Evolutionary conservation across 2,329 filamentous ascomycete genomes (phyloP), one percentile per base, ranked within the genome.

Genomic region (Aspergillus sergii): DNA sequence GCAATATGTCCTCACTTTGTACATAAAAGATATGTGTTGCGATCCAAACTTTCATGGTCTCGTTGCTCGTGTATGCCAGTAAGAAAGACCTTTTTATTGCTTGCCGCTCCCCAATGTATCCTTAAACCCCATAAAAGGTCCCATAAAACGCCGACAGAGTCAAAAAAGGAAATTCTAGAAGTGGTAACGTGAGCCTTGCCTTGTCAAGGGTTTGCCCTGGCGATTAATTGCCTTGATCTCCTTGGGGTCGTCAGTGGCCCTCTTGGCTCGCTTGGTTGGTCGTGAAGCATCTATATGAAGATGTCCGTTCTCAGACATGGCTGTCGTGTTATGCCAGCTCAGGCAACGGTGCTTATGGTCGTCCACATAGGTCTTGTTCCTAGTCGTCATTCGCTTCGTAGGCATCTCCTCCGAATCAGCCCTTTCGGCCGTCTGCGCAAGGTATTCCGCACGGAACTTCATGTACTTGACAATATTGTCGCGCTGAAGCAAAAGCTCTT

Each of bases 381-480:
- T 83, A 3, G 89, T 91, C 34, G 85, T 86, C 71, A 90, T 84
- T 23, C 87, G 81, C 19, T 82, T 84, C 12, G 79, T 78, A 51
- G 81, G 79, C 66, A 59, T 72, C 73, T 66, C 82, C 80, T 68
- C 81, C 63, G 72, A 80, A 68, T 83, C 81, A 4, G 81, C 78
- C 61, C 84, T 81, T 60, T 85, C 80, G 41, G 84, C 81, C 1
- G 78, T 75, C 36, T 86, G 79, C 14, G 82, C 80, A 60, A 96
- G 83, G 71, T 97, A 96, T 67, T 85, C 82, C 66, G 88, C 88
- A 66, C 96, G 89, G 72, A 89, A 90, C 71, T 89, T 84, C 94
- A 97, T 97, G 72, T 93, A 88, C 65, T 86, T 85, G 28, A 85
- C 81, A 66, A 97, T 96, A 71, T 88, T 87, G 46, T 94, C 89